phyloP scores from a whole-genome alignment of 2,329 filamentous ascomycete genomes.

The Scolecobasidium constrictum region DNA sequence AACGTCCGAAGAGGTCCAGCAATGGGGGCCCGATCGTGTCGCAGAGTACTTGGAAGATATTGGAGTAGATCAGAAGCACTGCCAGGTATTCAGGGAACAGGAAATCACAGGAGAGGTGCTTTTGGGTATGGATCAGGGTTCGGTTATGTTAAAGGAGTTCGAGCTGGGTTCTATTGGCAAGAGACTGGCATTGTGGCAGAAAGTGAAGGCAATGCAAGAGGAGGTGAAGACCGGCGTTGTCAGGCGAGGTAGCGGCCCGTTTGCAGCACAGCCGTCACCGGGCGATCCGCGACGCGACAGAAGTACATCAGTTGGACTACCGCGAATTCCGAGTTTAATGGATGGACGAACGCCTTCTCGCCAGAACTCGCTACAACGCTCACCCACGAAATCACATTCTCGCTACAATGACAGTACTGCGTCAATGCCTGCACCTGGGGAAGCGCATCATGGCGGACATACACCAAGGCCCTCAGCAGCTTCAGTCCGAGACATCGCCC shows the following conservation, averaged over 20 bases:
- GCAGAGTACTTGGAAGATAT: slow-evolving; percentile 79
- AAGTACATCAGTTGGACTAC: slow-evolving; percentile 32
- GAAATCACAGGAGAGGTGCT: slow-evolving; percentile 93
- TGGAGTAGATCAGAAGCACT: slow-evolving; percentile 81
- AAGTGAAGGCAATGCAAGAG: slow-evolving; percentile 83
- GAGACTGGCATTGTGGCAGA: slow-evolving; percentile 90
- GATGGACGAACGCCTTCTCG: slow-evolving; percentile 19
- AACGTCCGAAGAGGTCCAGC: slow-evolving; percentile 60
- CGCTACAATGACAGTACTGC: slow-evolving; percentile 6
- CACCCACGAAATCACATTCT: slow-evolving; percentile 19
- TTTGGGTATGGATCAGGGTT: slow-evolving; percentile 88
- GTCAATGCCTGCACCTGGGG: not conserved
- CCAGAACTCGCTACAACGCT: slow-evolving; percentile 20
- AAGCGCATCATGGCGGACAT: not conserved
- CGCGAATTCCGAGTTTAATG: slow-evolving; percentile 25
- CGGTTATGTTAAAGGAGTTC: slow-evolving; percentile 90
- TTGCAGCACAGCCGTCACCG: slow-evolving; percentile 26
- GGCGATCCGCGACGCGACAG: slow-evolving; percentile 35
- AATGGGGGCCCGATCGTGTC: slow-evolving; percentile 72
- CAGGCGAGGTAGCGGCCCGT: slow-evolving; percentile 28
- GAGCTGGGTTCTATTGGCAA: slow-evolving; percentile 85
- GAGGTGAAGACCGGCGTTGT: slow-evolving; percentile 53
- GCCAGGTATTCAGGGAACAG: slow-evolving; percentile 88
- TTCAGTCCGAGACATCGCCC: slow-evolving; percentile 70
- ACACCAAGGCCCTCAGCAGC: slow-evolving; percentile 59